Base-by-base conservation (phyloP, 2,329 filamentous ascomycete species). In the Coleophoma crateriformis region DNA sequence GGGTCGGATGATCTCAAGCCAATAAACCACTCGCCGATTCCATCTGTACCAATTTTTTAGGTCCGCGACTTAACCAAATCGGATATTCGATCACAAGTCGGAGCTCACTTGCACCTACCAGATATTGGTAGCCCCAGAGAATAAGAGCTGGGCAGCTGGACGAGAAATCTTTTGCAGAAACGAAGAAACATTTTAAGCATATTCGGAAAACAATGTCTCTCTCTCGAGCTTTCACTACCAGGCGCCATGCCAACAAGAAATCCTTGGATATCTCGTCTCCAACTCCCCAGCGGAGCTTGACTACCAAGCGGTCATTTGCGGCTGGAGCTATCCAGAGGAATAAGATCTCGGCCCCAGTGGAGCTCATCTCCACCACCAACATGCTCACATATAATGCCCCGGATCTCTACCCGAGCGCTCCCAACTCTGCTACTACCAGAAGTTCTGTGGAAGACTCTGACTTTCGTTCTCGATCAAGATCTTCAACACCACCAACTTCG, bases 331-430 rank as follows among this genome's bases (percentile, higher is more conserved):
- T 63, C 27, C 52, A 59, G 58, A 80, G 85, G 51, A 68, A 77
- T 65, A 85, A 90, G 73, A 99, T 99, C 65, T 99, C 94, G 1
- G 82, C 78, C 3, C 94, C 94, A 0, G 78, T 96, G 47, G 85
- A 90, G 68, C 78, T 99, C 55, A 76, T 96, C 45, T 95, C 94
- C 52, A 96, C 92, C 5, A 97, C 94, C 59, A 99, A 97, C 70
- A 90, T 95, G 80, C 84, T 96, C 48, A 90, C 90, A 7, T 96
- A 96, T 77, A 92, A 92, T 64, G 91, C 94, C 10, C 92, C 92
- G 46, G 87, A 96, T 64, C 84, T 96, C 54, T 73, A 74, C 41
- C 67, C 63, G 45, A 20, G 57, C 51, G 42, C 55, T 44, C 37
- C 73, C 63, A 74, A 74, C 60, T 72, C 71, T 32, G 74, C 77